phyloP scores from a whole-genome alignment of 192 early-diverging fungal species.

The Umbelopsis sp. region DNA sequence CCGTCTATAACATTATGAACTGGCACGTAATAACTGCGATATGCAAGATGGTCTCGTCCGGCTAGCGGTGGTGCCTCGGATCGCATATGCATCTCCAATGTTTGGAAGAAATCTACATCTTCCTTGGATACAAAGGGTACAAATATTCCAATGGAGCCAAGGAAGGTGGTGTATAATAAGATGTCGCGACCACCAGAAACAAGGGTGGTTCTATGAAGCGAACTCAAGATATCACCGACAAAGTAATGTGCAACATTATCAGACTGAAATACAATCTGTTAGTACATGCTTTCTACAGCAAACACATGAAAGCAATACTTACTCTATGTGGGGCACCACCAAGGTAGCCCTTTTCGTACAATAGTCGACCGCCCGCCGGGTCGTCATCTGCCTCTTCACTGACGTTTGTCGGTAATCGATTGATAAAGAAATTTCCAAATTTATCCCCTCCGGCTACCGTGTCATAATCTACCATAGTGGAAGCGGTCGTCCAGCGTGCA shows the following conservation, averaged over 20 bases:
- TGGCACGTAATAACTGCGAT: conserved; percentile 80
- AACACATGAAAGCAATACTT: not conserved
- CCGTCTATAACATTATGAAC: conserved; percentile 82
- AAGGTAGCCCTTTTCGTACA: conserved; percentile 80
- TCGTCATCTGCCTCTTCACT: conserved; percentile 84
- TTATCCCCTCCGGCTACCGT: conserved; percentile 94
- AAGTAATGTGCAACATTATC: conserved; percentile 76
- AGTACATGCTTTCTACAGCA: not conserved
- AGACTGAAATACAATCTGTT: conserved; percentile 42
- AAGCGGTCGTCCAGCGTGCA: conserved; percentile 82
- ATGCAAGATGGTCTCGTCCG: conserved; percentile 88
- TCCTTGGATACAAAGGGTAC: conserved; percentile 87
- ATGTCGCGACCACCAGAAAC: conserved; percentile 86
- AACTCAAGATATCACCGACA: conserved; percentile 87
- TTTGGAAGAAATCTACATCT: conserved; percentile 92
- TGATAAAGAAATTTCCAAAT: conserved; percentile 92
- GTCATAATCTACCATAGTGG: conserved; percentile 87
- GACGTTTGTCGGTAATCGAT: conserved; percentile 67
- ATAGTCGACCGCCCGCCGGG: conserved; percentile 78
- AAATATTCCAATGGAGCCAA: conserved; percentile 83
- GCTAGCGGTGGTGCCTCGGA: conserved; percentile 68
- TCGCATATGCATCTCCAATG: conserved; percentile 89
- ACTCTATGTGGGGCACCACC: conserved; percentile 88
- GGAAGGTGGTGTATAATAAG: conserved; percentile 83
- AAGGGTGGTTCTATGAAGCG: conserved; percentile 74